A percentile compares a stretch with the other conserved stretches of the same genome.
These are phyloP conservation scores for Ramaria rubella DNA, from an alignment of 768 basidiomycete genomes.

Conservation along the genomic window DNA sequence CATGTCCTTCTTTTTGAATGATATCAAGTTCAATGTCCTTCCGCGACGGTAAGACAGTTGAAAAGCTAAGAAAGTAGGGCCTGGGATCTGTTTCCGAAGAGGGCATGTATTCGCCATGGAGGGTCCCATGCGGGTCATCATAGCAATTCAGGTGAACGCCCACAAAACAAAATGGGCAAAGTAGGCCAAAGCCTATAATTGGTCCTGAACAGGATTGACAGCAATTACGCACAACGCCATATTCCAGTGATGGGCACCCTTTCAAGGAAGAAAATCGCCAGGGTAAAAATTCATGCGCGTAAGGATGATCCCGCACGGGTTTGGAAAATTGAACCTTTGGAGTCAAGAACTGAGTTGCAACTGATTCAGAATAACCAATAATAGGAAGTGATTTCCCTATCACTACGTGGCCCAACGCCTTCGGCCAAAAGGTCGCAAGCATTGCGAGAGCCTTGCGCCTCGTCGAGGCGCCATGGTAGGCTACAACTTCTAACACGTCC, in stretches of 20 bases:
- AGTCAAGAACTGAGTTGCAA: constrained; percentile 16
- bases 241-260: constrained; percentile 23
- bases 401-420: constrained; percentile 57
- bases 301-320: constrained; percentile 28
- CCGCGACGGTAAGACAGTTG: constrained; percentile 34
- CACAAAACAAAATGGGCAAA: constrained; percentile 66
- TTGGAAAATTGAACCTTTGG: background rate
- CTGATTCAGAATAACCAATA: constrained; percentile 26
- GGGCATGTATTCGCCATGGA: constrained; percentile 42
- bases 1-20: constrained; percentile 36
- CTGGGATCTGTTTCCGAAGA: constrained; percentile 28
- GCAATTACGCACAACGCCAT: constrained; percentile 30
- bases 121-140: constrained; percentile 58
- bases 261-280: constrained; percentile 47
- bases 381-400: constrained; percentile 48
- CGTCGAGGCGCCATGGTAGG: constrained; percentile 53
- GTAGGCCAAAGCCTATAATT: constrained; percentile 62
- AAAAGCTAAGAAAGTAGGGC: constrained; percentile 59
- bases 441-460: constrained; percentile 49
- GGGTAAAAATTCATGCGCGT: constrained; percentile 60
- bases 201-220: constrained; percentile 52
- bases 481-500: constrained; percentile 66
- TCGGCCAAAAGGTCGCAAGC: constrained; percentile 60
- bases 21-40: constrained; percentile 17
- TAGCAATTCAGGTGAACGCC: constrained; percentile 76